Base-by-base conservation (phyloP, 2,329 filamentous ascomycete species). In the Hyphodiscus sp. region DNA sequence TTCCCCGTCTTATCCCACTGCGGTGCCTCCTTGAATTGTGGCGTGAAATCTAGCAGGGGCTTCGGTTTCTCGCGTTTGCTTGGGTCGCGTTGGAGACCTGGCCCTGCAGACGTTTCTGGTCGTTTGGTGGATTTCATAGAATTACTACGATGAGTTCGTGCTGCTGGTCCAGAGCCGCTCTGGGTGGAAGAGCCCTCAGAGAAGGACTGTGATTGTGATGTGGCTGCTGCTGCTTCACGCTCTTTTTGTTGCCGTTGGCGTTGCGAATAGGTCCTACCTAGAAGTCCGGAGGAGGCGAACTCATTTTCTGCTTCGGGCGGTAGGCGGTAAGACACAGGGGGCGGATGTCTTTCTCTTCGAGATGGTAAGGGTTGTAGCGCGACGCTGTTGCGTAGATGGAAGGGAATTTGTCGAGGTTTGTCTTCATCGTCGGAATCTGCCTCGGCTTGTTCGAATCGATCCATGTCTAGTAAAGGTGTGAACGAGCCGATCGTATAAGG, bases 41-140 rank as follows among this genome's bases (percentile, higher is more conserved):
- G 82, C 0, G 82, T 83, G 42, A 90, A 75, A 63, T 88, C 86
- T 29, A 91, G 70, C 6, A 91, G 74, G 1, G 87, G 86, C 57
- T 82, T 82, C 0, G 60, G 62, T 20, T 55, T 54, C 20, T 51
- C 46, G 2, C 49, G 45, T 33, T 52, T 53, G 11, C 44, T 54
- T 2, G 50, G 29, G 18, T 19, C 54, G n/a, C 55, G 58, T 29
- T 51, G 42, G 2, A 56, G 45, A 50, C 55, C 52, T 8, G 44
- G 33, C 5, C 33, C 47, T 20, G 41, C 18, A 33, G 53, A 2
- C 19, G 50, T 52, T 47, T 56, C 45, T 13, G 46, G 50, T 5
- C 53, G 46, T 26, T 51, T 47, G 10, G 54, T 53, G 26, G 54
- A 55, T 43, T 55, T 58, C 51, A 62, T 61, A 16, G 63, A 65